A percentile compares a stretch with the other conserved stretches of the same genome.
phyloP scores from a whole-genome alignment of 2,329 filamentous ascomycete genomes.

The Sporothrix phasma region DNA sequence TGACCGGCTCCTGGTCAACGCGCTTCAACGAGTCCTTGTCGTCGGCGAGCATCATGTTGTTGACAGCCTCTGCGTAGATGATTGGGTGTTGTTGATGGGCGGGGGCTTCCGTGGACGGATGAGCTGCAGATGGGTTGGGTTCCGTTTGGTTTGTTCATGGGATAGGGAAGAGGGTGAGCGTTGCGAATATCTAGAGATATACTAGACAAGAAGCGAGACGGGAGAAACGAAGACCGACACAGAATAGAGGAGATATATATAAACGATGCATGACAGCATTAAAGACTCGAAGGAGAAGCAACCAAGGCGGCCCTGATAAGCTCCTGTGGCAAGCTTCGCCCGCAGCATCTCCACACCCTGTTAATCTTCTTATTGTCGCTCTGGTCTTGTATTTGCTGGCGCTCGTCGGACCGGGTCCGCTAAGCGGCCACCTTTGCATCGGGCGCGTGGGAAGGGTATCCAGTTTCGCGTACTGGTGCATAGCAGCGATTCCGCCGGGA shows the following conservation, averaged over 20 bases:
- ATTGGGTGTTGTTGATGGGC: too few relatives aligned
- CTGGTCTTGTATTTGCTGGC: too few relatives aligned
- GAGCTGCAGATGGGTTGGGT: background rate
- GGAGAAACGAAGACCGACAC: too few relatives aligned
- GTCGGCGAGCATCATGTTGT: background rate
- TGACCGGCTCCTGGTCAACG: conserved; percentile 18
- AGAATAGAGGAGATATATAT: conserved; percentile 1
- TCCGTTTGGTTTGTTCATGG: background rate
- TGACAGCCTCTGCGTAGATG: background rate
- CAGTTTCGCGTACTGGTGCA: background rate
- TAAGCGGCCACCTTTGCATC: background rate
- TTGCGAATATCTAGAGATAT: too few relatives aligned
- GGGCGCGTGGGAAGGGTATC: background rate
- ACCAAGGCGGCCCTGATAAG: background rate
- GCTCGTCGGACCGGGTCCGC: too few relatives aligned
- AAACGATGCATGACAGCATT: background rate
- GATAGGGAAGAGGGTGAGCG: background rate
- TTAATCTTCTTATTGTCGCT: background rate
- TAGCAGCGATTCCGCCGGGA: too few relatives aligned
- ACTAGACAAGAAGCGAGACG: background rate
- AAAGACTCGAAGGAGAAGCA: too few relatives aligned
- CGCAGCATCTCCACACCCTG: background rate
- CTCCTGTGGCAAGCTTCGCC: background rate
- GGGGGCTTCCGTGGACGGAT: background rate
- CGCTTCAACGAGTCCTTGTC: conserved; percentile 10